Evolutionary conservation across 352 stramenopile genomes (phyloP), one percentile per base, ranked within the genome.

Genomic region (Globisporangium parvum): DNA sequence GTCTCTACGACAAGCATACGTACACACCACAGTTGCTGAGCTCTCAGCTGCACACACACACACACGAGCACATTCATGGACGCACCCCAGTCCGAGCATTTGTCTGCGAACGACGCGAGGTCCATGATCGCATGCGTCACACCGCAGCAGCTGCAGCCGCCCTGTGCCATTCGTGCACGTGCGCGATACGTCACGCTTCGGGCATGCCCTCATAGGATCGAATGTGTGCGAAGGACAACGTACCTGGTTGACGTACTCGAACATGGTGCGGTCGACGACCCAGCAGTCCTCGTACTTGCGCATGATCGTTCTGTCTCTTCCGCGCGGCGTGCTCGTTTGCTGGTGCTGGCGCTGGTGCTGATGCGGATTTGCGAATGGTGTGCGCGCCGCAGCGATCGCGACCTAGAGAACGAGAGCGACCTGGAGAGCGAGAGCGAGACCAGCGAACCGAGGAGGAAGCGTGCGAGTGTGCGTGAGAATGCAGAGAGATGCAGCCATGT

Each of bases 241-340:
- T 51, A 88, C 80, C 70, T 91, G 78, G 62, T 92, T 92, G 41
- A 97, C 77, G 66, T 97, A 97, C 61, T 98, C 88, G 73, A 98
- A 98, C 85, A 98, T 91, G 35, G 85, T 95, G 45, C 87, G 84
- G 70, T 98, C 91, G 40, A 98, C 84, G 50, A 98, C 85, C 86
- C 83, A 93, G 23, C 67, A 72, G 60, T 93, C 84, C 20, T 90
- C 74, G 61, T 87, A 91, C 55, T 83, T 82, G 47, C 73, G 69
- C 73, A 91, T 87, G 6, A 49, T 35, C 1, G 51, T 18, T 18
- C 9, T 14, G 20, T 31, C 39, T 17, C 39, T 44, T 37, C 31
- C 31, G 31, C 31, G 12, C 31, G 10, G 10, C 12, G 31, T 14
- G 31, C 31, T 37, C 26, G 26, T 31, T 31, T 6, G 26, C 26